Evolutionary conservation across 2,329 filamentous ascomycete species (phyloP).

Genomic region (Grosmannia penicillata): DNA sequence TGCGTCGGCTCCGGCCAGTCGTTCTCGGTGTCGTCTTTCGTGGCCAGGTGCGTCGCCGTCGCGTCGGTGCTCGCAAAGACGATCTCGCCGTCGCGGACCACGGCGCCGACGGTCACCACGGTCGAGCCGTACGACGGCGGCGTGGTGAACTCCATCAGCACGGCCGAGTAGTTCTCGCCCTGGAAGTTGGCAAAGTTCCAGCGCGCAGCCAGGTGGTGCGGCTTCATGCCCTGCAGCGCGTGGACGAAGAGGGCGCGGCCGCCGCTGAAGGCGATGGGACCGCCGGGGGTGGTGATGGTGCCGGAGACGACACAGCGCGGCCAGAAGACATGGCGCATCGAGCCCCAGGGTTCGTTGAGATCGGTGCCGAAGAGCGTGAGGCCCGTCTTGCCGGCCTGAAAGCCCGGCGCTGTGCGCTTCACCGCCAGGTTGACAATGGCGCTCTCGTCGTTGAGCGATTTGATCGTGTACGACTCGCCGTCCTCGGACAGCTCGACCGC

Average conservation of each 20-base stretch:
- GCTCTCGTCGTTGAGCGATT: slow-evolving; percentile 69
- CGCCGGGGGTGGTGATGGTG: slow-evolving; percentile 68
- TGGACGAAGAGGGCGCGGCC: slow-evolving; percentile 69
- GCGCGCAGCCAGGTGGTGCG: slow-evolving; percentile 78
- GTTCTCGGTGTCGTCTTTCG: slow-evolving; percentile 59
- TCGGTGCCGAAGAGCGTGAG: slow-evolving; percentile 80
- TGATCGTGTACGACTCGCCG: slow-evolving; percentile 71
- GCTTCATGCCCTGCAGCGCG: slow-evolving; percentile 96
- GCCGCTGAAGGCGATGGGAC: slow-evolving; percentile 70
- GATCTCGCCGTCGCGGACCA: slow-evolving; percentile 70
- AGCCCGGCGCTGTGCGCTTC: slow-evolving; percentile 61
- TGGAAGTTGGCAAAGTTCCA: slow-evolving; percentile 97
- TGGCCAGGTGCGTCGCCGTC: slow-evolving; percentile 52
- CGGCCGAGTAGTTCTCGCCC: slow-evolving; percentile 67
- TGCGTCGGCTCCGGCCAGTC: slow-evolving; percentile 79
- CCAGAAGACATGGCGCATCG: slow-evolving; percentile 90
- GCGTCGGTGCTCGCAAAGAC: slow-evolving; percentile 55
- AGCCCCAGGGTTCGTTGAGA: slow-evolving; percentile 72
- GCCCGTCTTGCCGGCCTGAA: slow-evolving; percentile 72
- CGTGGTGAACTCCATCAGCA: slow-evolving; percentile 93
- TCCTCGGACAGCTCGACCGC: slow-evolving; percentile 78
- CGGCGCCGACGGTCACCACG: slow-evolving; percentile 65
- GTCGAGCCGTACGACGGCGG: slow-evolving; percentile 86
- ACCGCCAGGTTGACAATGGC: slow-evolving; percentile 79
- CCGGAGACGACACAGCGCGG: slow-evolving; percentile 72